A percentile compares a stretch with the other conserved stretches of the same genome.
Conservation (phyloP, 768 basidiomycete species). For the Tylopilus sp. region DNA sequence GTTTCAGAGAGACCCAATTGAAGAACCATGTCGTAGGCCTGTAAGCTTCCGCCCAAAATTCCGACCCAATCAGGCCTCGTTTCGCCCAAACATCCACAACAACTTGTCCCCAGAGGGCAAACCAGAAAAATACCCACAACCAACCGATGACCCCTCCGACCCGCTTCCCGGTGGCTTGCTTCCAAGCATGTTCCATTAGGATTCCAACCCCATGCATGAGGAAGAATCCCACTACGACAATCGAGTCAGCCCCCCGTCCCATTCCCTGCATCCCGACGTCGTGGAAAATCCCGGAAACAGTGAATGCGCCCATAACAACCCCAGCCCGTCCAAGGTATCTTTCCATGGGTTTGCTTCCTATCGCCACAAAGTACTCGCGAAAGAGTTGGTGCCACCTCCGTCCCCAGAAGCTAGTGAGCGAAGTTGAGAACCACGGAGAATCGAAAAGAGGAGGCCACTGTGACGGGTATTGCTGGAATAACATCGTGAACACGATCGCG, state of each 20-base stretch:
- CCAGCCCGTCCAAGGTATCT: slow-evolving; percentile 46
- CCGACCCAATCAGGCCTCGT: slow-evolving; percentile 18
- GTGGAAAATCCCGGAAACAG: slow-evolving; percentile 59
- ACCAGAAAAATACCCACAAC: slow-evolving; percentile 51
- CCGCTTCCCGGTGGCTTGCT: slow-evolving; percentile 38
- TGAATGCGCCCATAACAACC: slow-evolving; percentile 54
- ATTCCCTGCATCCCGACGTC: slow-evolving; percentile 56
- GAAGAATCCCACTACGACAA: slow-evolving; percentile 48
- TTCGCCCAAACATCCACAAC: slow-evolving; percentile 43
- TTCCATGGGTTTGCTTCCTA: slow-evolving; percentile 46
- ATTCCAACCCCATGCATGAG: slow-evolving; percentile 53
- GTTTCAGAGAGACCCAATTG: slow-evolving; percentile 3
- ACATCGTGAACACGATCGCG: slow-evolving; percentile 41
- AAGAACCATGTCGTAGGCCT: slow-evolving; percentile 17
- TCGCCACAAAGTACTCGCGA: slow-evolving; percentile 49
- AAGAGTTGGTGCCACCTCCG: slow-evolving; percentile 69
- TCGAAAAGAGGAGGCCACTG: slow-evolving; percentile 67
- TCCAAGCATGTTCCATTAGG: slow-evolving; percentile 48
- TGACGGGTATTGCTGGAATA: slow-evolving; percentile 46
- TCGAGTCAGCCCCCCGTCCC: slow-evolving; percentile 48
- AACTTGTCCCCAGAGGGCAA: slow-evolving; percentile 43
- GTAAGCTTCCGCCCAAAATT: slow-evolving; percentile 14
- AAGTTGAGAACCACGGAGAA: slow-evolving; percentile 53
- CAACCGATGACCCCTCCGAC: slow-evolving; percentile 48
- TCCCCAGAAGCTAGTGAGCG: slow-evolving; percentile 62